Conservation (phyloP, 164 flowering plant genomes). For the Magnolia officinalis region DNA sequence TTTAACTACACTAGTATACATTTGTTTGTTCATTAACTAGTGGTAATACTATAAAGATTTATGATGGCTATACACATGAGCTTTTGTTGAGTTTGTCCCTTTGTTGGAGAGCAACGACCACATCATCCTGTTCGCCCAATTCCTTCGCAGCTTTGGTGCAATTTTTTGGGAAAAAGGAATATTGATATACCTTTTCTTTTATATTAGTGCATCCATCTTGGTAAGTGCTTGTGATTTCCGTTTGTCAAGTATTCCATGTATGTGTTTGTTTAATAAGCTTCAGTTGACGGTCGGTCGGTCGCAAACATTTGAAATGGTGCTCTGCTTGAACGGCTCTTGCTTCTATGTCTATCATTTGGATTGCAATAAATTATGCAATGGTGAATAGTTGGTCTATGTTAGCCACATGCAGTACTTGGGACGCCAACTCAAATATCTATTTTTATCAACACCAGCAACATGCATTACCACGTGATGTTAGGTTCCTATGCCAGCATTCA, state of each 20-base stretch:
- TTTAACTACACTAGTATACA: too few relatives aligned
- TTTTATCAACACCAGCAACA: not conserved
- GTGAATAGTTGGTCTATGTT: not conserved
- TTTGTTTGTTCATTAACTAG: too few relatives aligned
- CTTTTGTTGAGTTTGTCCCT: too few relatives aligned
- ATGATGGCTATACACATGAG: too few relatives aligned
- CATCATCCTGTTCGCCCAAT: conserved; percentile 79
- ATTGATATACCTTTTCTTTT: conserved; percentile 22
- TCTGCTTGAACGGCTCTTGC: not conserved
- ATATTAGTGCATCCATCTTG: not conserved
- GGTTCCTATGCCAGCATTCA: too few relatives aligned
- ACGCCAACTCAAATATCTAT: not conserved
- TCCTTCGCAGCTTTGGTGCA: conserved; percentile 96
- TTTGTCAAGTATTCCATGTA: not conserved
- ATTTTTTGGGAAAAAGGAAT: conserved; percentile 87
- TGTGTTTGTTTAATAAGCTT: not conserved
- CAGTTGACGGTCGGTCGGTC: not conserved
- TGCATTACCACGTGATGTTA: too few relatives aligned
- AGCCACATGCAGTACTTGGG: not conserved
- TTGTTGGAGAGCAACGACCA: conserved; percentile 59
- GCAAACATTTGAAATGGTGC: not conserved
- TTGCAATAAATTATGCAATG: not conserved
- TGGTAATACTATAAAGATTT: too few relatives aligned
- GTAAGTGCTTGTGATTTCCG: not conserved
- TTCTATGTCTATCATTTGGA: not conserved